Percentiles rank a stretch among this genome's conserved stretches.
Conservation (phyloP, 2,329 filamentous ascomycete genomes). For the Fusarium cyanostomum region DNA sequence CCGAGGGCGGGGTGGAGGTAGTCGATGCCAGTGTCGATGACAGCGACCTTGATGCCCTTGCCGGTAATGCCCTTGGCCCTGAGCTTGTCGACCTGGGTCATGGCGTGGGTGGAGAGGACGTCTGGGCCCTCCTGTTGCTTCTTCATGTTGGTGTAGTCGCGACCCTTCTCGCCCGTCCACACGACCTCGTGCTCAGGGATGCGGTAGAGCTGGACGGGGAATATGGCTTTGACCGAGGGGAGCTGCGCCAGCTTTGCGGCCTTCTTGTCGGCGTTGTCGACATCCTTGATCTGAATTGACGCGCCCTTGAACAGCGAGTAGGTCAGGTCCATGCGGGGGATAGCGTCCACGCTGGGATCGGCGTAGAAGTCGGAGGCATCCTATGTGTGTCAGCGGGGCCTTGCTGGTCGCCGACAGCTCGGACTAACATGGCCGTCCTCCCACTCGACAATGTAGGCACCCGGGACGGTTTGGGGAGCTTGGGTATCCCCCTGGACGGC, state of each 20-base stretch:
- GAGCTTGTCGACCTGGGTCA: conserved; percentile 63
- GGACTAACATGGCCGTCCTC: not conserved
- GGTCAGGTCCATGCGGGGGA: not conserved
- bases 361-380: not conserved
- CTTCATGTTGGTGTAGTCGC: not conserved
- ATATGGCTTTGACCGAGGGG: not conserved
- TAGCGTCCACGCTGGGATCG: not conserved
- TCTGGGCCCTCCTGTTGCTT: not conserved
- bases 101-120: conserved; percentile 52
- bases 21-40: conserved; percentile 65
- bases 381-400: not conserved
- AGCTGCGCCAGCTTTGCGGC: not conserved
- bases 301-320: not conserved
- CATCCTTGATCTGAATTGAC: not conserved
- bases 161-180: not conserved
- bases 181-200: not conserved
- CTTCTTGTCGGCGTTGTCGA: not conserved
- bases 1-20: conserved; percentile 69
- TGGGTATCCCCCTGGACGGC: too few relatives aligned
- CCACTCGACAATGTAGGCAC: not conserved
- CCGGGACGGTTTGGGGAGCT: too few relatives aligned
- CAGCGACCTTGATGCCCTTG: conserved; percentile 58
- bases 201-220: not conserved
- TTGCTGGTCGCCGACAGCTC: too few relatives aligned
- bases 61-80: conserved; percentile 56